These are phyloP conservation scores for Brasenia schreberi DNA, from an alignment of 164 flowering plant genomes.

Conservation along the genomic window DNA sequence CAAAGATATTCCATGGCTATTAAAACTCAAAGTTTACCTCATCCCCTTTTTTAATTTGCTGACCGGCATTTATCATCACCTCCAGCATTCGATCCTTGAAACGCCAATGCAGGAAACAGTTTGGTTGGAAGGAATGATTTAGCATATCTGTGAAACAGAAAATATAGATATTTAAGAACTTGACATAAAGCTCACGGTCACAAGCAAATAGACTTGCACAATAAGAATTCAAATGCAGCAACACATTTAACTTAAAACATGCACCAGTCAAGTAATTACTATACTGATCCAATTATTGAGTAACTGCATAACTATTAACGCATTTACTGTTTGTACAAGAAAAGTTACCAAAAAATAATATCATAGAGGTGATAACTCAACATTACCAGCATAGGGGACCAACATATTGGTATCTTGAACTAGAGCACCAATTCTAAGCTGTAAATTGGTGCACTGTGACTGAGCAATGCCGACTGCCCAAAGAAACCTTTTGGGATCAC, in stretches of 20 bases:
- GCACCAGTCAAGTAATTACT: no score
- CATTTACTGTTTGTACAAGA: no score
- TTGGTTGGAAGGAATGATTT: slow-evolving; percentile 89
- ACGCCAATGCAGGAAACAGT: slow-evolving; percentile 96
- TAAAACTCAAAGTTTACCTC: slow-evolving; percentile 37
- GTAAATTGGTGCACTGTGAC: slow-evolving; percentile 68
- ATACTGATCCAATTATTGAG: no score
- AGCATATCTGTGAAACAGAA: slow-evolving; percentile 61
- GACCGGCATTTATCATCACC: slow-evolving; percentile 98
- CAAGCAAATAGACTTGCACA: no score
- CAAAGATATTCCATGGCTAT: no score
- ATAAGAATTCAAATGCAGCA: no score
- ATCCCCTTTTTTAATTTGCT: slow-evolving; percentile 64
- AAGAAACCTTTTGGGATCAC: slow-evolving; percentile 79
- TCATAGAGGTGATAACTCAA: neutral
- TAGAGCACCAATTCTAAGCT: slow-evolving; percentile 72
- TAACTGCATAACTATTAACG: no score
- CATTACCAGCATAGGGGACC: slow-evolving; percentile 89
- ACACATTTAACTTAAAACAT: no score
- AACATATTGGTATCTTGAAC: slow-evolving; percentile 80
- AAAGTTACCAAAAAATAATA: no score
- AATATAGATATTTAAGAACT: neutral
- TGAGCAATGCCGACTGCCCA: slow-evolving; percentile 92
- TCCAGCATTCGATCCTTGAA: slow-evolving; percentile 97
- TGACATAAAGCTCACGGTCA: no score